Conservation (phyloP, 805 yeast species). For the Lachancea cidri region DNA sequence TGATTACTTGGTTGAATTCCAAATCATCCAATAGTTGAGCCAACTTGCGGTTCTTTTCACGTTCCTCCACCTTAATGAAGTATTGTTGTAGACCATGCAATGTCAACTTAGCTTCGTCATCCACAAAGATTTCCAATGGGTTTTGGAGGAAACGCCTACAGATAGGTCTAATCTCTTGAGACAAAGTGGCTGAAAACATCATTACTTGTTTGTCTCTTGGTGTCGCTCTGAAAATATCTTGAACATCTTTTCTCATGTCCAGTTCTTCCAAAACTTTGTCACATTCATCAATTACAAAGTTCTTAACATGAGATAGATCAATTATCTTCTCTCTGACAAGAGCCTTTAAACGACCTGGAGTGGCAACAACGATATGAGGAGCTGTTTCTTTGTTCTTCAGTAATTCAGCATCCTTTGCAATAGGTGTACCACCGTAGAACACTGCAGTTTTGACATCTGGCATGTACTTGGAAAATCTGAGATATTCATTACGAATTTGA, state of each 20-base stretch:
- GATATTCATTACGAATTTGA: conserved; percentile 95
- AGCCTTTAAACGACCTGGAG: conserved; percentile 97
- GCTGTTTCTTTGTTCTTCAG: conserved; percentile 88
- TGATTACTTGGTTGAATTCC: conserved; percentile 97
- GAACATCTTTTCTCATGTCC: conserved; percentile 98
- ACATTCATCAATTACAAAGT: conserved; percentile 96
- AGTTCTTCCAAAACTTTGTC: conserved; percentile 90
- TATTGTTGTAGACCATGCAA: conserved; percentile 97
- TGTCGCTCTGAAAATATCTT: conserved; percentile 94
- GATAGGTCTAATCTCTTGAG: conserved; percentile 90
- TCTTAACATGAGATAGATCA: conserved; percentile 83
- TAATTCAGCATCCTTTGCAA: conserved; percentile 77
- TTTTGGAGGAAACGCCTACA: conserved; percentile 98
- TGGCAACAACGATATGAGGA: conserved; percentile 95
- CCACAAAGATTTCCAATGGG: conserved; percentile 95
- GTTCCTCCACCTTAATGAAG: conserved; percentile 83
- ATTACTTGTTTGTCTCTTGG: conserved; percentile 98
- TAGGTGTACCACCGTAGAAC: conserved; percentile 92
- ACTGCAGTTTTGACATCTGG: conserved; percentile 97
- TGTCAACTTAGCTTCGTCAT: conserved; percentile 95
- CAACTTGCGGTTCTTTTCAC: conserved; percentile 87
- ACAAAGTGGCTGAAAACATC: conserved; percentile 97
- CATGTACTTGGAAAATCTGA: conserved; percentile 96
- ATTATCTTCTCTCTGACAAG: conserved; percentile 86
- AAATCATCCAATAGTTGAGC: conserved; percentile 88